A percentile compares a stretch with the other conserved stretches of the same genome.
phyloP scores from a whole-genome alignment of 2,329 filamentous ascomycete genomes.

The Epichloe gansuensis region DNA sequence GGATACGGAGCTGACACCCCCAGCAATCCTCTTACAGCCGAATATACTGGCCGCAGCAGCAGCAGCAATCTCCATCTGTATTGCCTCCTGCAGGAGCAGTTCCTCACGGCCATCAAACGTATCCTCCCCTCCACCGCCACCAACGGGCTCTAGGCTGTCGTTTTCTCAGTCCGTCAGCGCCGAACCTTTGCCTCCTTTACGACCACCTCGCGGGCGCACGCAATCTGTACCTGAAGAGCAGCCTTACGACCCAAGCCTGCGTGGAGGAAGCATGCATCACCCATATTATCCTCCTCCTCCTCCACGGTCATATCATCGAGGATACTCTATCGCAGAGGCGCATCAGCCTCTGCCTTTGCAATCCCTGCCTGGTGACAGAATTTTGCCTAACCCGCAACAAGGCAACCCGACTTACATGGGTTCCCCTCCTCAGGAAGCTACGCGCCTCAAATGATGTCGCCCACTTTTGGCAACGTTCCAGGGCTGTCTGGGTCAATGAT shows the following conservation, averaged over 20 bases:
- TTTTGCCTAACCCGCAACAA: constrained; percentile 23
- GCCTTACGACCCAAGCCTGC: constrained; percentile 20
- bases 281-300: constrained; percentile 21
- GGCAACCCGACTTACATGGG: constrained; percentile 19
- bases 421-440: constrained; percentile 21
- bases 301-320: constrained; percentile 19
- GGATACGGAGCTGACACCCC: constrained; percentile 17
- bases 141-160: constrained; percentile 19
- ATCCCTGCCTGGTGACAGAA: constrained; percentile 19
- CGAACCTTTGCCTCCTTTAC: constrained; percentile 26
- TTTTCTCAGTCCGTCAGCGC: constrained; percentile 23
- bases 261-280: constrained; percentile 16
- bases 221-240: constrained; percentile 23
- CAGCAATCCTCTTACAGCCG: constrained; percentile 15
- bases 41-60: constrained; percentile 23
- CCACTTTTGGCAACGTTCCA: constrained; percentile 22
- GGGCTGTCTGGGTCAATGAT: constrained; percentile 18
- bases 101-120: constrained; percentile 10
- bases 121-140: constrained; percentile 15
- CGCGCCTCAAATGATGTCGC: constrained; percentile 22
- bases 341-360: constrained; percentile 20
- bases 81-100: constrained; percentile 3
- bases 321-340: constrained; percentile 16
- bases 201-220: constrained; percentile 24
- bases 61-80: background rate